Evolutionary conservation across 441 rosid genomes (phyloP), one percentile per base, ranked within the genome.

Genomic region (Gossypium trilobum): DNA sequence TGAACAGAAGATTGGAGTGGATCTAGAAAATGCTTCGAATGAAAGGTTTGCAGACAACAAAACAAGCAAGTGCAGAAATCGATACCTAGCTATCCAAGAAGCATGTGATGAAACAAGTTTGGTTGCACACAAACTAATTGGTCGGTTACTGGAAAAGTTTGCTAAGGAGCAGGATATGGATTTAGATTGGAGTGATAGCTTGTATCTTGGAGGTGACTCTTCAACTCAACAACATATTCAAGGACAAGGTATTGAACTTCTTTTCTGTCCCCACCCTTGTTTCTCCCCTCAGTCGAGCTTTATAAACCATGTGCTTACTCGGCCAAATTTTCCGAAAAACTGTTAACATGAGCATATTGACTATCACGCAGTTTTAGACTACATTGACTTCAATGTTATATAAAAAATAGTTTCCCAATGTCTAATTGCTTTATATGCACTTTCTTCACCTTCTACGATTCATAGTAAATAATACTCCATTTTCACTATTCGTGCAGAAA

Each of bases 41-140:
- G 76, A 66, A 75, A 76, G 44, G 29, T 61, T 33, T 19, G 68
- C 48, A 44, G 65, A 78, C 36, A 51, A 59, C 68, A 68, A 82
- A 72, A 73, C 80, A 73, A 80, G 72, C 48, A 20, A n/a, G 11
- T 8, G 5, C 62, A 63, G 70, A 72, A 87, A 90, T 76, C 79
- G 73, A 23, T 94, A 92, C 76, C 87, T 94, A 9, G 74, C 82
- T 11, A 65, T 92, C 79, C 99, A 92, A 82, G 94, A 89, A 52
- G 82, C 81, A 14, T 87, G 87, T 80, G 97, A 90, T 17, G 88
- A 85, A 62, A 76, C 90, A 5, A 87, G 97, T 73, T 62, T 92
- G 82, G 82, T 86, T 77, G 88, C 91, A 19, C 84, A 90, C 84
- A 78, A 88, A 77, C 78, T 94, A 23, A 80, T 92, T 68, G 93